These are phyloP conservation scores for Paramyrothecium roridum DNA, from an alignment of 2,329 filamentous ascomycete genomes.

Conservation along the genomic window DNA sequence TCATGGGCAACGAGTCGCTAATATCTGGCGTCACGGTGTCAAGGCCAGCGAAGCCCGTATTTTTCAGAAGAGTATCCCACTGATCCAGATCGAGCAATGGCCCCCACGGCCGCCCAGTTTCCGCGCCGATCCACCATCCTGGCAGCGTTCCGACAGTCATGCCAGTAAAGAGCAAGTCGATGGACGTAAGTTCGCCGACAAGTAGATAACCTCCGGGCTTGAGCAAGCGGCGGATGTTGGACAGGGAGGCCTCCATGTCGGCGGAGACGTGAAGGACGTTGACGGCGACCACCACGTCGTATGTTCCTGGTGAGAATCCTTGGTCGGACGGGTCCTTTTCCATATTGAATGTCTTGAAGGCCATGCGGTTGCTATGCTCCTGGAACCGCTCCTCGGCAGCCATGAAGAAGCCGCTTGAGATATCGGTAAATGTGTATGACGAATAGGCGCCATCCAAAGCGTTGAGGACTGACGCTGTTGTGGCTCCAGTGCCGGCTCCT, in stretches of 20 bases:
- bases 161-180: background rate
- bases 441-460: slow-evolving; percentile 14
- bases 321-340: background rate
- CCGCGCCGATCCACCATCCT: slow-evolving; percentile 9
- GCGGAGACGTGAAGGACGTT: background rate
- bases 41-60: slow-evolving; percentile 2
- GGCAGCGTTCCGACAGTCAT: slow-evolving; percentile 4
- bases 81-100: background rate
- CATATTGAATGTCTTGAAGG: background rate
- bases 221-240: background rate
- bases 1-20: background rate
- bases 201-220: background rate
- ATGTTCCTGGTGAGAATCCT: background rate
- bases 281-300: background rate
- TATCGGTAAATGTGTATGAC: background rate
- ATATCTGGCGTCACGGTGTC: slow-evolving; percentile 1
- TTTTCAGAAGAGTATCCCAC: slow-evolving; percentile 2
- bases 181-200: background rate
- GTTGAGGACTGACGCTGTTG: slow-evolving; percentile 31
- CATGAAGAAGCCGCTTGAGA: background rate
- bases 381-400: background rate
- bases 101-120: slow-evolving; percentile 1
- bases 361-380: background rate
- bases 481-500: slow-evolving; percentile 40
- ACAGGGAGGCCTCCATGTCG: background rate